Base-by-base conservation (phyloP, 176 grass and related monocot genomes). In the Olyra latifolia region DNA sequence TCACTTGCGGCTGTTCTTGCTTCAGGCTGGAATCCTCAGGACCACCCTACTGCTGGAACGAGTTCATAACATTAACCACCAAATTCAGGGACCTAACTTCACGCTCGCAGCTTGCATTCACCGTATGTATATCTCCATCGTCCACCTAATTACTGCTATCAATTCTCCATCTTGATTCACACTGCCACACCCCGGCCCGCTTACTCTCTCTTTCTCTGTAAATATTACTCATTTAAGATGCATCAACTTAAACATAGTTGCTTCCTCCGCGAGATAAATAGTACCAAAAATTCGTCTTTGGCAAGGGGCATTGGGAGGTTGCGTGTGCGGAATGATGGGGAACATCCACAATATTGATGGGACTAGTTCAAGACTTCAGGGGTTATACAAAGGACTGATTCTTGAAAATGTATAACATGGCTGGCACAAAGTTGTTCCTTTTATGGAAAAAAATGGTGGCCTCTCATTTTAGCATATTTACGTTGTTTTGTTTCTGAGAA, bases 61-160 rank as follows among this genome's bases (percentile, higher is more conserved):
- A 98, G 44, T 77, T 82, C 53, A 89, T 98, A 71, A 93, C 92
- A 52, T 78, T 98, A 25, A 93, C 69, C 69, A 89, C 88, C 25
- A 98, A 98, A 82, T 98, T 95, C 84, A 89, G 92, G 66, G 96
- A 98, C 82, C 77, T 98, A 25, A 98, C 96, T 69, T 95, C 96
- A 44, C 88, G 85, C 5, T 80, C 96, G 3, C 96, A 98, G 72
- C 90, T 98, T 62, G 92, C 86, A 15, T 95, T 99, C 73, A 93
- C 90, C 25, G 96, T 98, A 91, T 20, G 62, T 53, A 60, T 72
- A 23, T 23, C n/a, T 23, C 54, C 23, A 56, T 56, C 54, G 23
- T 56, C n/a, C 8, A 10, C 54, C 32, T 35, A 35, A 35, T 23
- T 22, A n/a, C 52, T n/a, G 19, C 7, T 22, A 22, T 17, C 52